Conservation (phyloP, 768 basidiomycete genomes). For the Leccinum arenicola region DNA sequence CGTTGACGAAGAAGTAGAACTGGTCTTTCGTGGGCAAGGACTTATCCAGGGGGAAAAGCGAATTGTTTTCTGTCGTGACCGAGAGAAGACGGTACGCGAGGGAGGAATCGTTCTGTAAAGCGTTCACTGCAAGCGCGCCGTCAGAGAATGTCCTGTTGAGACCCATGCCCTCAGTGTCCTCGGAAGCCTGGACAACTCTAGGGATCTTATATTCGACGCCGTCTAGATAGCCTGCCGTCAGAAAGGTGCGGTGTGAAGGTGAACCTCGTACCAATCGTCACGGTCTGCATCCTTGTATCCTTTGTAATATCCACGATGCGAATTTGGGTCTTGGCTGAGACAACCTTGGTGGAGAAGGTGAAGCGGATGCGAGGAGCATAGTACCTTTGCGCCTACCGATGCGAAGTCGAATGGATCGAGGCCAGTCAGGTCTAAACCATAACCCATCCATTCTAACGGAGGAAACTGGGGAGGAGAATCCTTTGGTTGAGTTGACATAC, state of each 20-base stretch:
- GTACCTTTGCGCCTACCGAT: not conserved
- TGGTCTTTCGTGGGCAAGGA: not conserved
- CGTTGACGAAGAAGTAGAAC: not conserved
- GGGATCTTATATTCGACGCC: not conserved
- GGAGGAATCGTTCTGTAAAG: not conserved
- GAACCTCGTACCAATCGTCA: not conserved
- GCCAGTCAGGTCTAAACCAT: not conserved
- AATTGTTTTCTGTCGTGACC: not conserved
- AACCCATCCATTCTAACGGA: not conserved
- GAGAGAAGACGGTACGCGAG: not conserved
- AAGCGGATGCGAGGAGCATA: too few species aligned
- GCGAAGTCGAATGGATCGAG: not conserved
- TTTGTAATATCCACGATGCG: not conserved
- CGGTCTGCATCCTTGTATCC: not conserved
- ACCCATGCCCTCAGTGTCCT: not conserved
- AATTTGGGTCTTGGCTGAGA: too few species aligned
- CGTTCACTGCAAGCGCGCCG: not conserved
- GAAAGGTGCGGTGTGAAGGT: not conserved
- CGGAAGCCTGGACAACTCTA: not conserved
- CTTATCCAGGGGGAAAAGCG: not conserved
- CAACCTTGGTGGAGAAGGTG: too few species aligned
- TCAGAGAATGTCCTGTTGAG: not conserved
- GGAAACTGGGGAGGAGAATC: not conserved
- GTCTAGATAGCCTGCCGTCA: not conserved
- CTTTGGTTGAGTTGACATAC: not conserved